phyloP scores from a whole-genome alignment of 257 asterid genomes.

The Asclepias syriaca region DNA sequence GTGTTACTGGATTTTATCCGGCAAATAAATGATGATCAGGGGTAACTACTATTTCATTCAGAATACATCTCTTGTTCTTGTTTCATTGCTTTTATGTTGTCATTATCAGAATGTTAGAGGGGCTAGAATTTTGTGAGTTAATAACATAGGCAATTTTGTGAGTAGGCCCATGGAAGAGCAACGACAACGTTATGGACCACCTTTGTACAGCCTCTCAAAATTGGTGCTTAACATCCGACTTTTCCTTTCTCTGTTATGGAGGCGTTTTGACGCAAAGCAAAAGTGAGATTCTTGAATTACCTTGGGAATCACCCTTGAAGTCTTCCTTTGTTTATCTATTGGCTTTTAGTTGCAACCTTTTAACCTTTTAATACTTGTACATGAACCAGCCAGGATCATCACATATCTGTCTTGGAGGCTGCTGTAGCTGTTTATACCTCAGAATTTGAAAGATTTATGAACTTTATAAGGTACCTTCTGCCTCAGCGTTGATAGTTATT shows the following conservation, averaged over 20 bases:
- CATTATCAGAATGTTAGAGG: neutral
- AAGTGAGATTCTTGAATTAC: conserved; percentile 46
- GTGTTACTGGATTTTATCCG: conserved; percentile 90
- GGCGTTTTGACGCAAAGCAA: conserved; percentile 46
- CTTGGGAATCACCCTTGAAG: neutral
- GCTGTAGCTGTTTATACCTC: conserved; percentile 68
- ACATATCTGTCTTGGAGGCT: conserved; percentile 60
- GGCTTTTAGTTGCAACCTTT: neutral
- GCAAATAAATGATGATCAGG: conserved; percentile 93
- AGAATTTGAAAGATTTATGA: conserved; percentile 76
- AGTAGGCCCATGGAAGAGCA: conserved; percentile 99
- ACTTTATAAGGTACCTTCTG: conserved; percentile 66
- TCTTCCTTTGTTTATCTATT: neutral
- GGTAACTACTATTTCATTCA: conserved; percentile 50
- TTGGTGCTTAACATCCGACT: conserved; percentile 70
- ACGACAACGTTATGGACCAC: conserved; percentile 93
- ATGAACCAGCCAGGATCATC: conserved; percentile 53
- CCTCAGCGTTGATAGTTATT: neutral
- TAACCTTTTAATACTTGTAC: conserved; percentile 14
- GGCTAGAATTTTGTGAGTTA: neutral
- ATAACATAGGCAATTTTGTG: conserved; percentile 15
- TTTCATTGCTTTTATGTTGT: conserved; percentile 9
- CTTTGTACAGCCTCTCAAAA: conserved; percentile 80
- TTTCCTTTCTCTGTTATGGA: conserved; percentile 59
- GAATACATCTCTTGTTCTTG: neutral